Conservation (phyloP, 2,329 filamentous ascomycete genomes). For the Sporothrix globosa region DNA sequence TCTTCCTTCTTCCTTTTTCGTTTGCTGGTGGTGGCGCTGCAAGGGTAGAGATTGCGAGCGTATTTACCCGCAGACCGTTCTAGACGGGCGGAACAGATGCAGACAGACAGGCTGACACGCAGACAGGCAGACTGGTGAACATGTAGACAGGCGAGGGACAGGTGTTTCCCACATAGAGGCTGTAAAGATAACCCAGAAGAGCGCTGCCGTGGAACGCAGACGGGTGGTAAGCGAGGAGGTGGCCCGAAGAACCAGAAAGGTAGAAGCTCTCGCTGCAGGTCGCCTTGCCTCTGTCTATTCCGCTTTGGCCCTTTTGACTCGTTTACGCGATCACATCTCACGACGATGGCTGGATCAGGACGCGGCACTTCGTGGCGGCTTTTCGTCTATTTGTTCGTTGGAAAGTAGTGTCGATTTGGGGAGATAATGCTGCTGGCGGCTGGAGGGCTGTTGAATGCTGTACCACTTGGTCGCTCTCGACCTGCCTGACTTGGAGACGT, state of each 20-base stretch:
- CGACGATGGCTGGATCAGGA: slow-evolving; percentile 27
- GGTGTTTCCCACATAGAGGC: slow-evolving; percentile 1
- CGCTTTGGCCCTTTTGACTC: neutral
- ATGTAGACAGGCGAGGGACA: slow-evolving; percentile 22
- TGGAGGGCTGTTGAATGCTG: neutral
- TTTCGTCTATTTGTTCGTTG: too few species aligned
- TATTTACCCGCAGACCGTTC: slow-evolving; percentile 29
- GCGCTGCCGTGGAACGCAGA: slow-evolving; percentile 28
- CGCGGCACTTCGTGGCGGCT: slow-evolving; percentile 12
- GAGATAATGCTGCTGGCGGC: neutral
- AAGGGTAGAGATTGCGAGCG: slow-evolving; percentile 24
- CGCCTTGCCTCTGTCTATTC: neutral
- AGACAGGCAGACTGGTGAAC: too few species aligned
- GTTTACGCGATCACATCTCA: neutral
- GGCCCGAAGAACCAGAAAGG: neutral
- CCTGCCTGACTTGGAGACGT: slow-evolving; percentile 1
- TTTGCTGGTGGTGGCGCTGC: neutral
- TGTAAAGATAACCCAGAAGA: slow-evolving; percentile 3
- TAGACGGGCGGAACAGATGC: slow-evolving; percentile 2
- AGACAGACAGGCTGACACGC: neutral
- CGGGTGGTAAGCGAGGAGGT: slow-evolving; percentile 10
- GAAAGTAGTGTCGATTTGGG: neutral
- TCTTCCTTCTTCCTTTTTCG: neutral
- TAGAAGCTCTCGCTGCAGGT: slow-evolving; percentile 14
- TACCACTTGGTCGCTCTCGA: neutral